Percentiles rank a stretch among this genome's conserved stretches.
Evolutionary conservation across 2,329 filamentous ascomycete genomes (phyloP).

Genomic region (Trichoderma simmonsii): DNA sequence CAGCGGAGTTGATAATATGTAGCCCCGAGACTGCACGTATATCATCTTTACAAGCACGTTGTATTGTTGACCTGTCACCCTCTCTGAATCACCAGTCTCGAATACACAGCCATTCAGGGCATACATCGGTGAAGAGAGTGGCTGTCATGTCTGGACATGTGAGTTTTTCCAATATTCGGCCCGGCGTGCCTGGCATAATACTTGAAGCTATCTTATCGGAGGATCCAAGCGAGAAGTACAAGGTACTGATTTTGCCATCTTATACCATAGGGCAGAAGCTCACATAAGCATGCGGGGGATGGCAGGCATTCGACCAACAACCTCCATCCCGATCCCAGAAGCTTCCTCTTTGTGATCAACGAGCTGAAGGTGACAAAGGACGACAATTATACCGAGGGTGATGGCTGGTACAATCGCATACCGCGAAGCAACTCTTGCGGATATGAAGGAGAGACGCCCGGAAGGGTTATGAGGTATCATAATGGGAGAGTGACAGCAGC

Average conservation of each 20-base stretch:
- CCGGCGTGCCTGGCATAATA: background rate
- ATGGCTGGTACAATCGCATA: constrained; percentile 30
- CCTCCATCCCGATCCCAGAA: constrained; percentile 14
- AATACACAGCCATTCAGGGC: background rate
- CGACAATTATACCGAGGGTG: constrained; percentile 20
- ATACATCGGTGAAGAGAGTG: background rate
- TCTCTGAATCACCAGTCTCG: background rate
- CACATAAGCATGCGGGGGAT: background rate
- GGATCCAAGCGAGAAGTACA: background rate
- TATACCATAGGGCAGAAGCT: background rate
- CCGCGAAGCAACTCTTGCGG: constrained; percentile 27
- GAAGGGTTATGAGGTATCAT: constrained; percentile 37
- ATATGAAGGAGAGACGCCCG: constrained; percentile 30
- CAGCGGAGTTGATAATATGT: constrained; percentile 14
- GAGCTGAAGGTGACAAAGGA: constrained; percentile 25
- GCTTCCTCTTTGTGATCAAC: constrained; percentile 41
- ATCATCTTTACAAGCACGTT: background rate
- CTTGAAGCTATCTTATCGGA: background rate
- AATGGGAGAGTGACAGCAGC: constrained; percentile 30
- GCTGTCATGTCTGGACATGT: background rate
- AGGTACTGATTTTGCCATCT: background rate
- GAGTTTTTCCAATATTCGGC: background rate
- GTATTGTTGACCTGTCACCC: background rate
- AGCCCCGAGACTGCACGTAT: background rate
- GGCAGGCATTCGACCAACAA: background rate